Conservation (phyloP, 306 rosid genomes). For the Malus orientalis region DNA sequence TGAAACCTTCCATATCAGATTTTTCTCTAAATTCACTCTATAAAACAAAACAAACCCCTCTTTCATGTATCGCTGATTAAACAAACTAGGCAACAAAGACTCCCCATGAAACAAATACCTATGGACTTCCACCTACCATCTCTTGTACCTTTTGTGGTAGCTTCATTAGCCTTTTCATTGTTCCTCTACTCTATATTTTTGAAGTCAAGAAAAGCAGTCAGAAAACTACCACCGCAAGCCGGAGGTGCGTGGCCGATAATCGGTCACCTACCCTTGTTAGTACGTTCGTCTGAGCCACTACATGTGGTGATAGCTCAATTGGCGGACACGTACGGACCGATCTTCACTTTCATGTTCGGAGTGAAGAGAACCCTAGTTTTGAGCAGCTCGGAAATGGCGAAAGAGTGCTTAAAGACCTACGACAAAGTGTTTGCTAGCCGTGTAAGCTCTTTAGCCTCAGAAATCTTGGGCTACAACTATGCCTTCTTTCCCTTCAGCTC, state of each 20-base stretch:
- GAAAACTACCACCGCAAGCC: not conserved
- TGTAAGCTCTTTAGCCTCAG: not conserved
- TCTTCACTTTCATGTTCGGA: not conserved
- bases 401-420: not conserved
- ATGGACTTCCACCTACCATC: not conserved
- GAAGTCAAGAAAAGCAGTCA: not conserved
- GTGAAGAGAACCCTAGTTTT: not conserved
- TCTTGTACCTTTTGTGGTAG: not conserved
- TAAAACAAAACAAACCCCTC: too few relatives aligned
- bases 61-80: too few relatives aligned
- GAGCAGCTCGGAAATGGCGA: not conserved
- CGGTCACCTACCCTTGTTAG: not conserved
- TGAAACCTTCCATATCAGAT: too few relatives aligned
- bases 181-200: not conserved
- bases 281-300: not conserved
- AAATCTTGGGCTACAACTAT: not conserved
- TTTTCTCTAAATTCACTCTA: too few relatives aligned
- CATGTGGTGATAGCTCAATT: not conserved
- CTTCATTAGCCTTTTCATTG: not conserved
- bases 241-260: not conserved
- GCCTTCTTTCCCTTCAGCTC: not conserved
- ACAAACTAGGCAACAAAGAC: not conserved
- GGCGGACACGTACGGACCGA: not conserved
- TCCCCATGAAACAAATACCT: not conserved
- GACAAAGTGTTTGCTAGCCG: not conserved